Conservation (phyloP, 345 rosid species). For the Brassica carinata region DNA sequence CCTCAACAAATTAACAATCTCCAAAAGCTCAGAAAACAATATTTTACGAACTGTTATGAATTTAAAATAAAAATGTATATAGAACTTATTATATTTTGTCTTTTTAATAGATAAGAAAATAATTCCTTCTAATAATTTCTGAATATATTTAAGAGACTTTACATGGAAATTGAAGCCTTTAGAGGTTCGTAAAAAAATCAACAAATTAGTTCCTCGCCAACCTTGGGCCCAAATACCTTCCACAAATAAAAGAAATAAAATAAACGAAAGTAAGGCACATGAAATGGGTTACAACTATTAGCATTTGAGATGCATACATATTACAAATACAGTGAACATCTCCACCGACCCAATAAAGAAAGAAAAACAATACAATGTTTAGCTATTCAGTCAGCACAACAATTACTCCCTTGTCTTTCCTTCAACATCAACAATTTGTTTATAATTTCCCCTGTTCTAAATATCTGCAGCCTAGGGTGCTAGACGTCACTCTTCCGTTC, state of each 20-base stretch:
- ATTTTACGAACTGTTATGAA: not conserved
- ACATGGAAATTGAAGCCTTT: not conserved
- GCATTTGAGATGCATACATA: not conserved
- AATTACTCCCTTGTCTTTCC: not conserved
- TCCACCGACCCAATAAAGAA: not conserved
- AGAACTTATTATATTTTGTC: not conserved
- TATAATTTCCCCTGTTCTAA: too few relatives aligned
- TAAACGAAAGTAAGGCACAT: not conserved
- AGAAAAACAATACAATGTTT: not conserved
- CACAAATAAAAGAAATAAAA: not conserved
- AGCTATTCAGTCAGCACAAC: slow-evolving; percentile 13
- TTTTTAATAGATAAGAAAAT: not conserved
- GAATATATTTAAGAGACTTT: not conserved
- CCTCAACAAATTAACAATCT: not conserved
- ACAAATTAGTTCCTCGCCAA: not conserved
- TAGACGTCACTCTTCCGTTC: too few relatives aligned
- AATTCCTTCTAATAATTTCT: not conserved
- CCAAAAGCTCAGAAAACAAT: not conserved
- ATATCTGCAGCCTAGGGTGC: too few relatives aligned
- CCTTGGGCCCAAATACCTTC: not conserved
- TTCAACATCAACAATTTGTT: not conserved
- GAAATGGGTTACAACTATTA: not conserved
- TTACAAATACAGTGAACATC: not conserved
- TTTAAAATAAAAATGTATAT: not conserved
- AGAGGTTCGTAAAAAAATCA: not conserved